A percentile compares a stretch with the other conserved stretches of the same genome.
Conservation (phyloP, 2,329 filamentous ascomycete species). For the Talaromyces sp. region DNA sequence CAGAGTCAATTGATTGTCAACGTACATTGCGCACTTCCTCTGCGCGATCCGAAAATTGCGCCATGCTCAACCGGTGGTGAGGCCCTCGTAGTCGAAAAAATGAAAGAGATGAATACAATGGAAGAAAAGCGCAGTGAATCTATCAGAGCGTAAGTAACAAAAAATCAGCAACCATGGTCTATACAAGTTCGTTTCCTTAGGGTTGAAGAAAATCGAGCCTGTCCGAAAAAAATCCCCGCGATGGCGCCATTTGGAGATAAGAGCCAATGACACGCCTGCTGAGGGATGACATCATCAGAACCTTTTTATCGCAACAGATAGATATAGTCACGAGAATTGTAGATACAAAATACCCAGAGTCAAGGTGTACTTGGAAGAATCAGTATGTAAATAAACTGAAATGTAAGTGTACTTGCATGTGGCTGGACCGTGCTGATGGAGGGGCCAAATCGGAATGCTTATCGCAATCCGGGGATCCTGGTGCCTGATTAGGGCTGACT, state of each 20-base stretch:
- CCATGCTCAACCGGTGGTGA: not conserved
- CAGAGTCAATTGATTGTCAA: constrained; percentile 21
- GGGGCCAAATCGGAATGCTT: constrained; percentile 4
- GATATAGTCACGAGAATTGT: not conserved
- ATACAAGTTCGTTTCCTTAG: too few relatives aligned
- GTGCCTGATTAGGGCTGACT: constrained; percentile 2
- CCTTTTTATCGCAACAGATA: not conserved
- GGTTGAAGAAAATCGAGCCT: not conserved
- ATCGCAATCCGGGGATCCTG: not conserved
- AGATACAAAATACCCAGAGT: not conserved
- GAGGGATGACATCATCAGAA: constrained; percentile 16
- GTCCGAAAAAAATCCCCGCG: constrained; percentile 19
- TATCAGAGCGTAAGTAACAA: not conserved
- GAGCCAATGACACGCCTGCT: constrained; percentile 9
- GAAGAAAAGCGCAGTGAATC: too few relatives aligned
- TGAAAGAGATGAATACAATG: not conserved
- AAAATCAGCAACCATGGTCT: not conserved
- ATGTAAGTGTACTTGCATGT: not conserved
- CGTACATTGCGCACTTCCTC: constrained; percentile 46
- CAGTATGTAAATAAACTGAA: not conserved
- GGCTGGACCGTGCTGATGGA: not conserved
- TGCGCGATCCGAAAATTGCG: constrained; percentile 31
- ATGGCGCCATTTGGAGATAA: constrained; percentile 18
- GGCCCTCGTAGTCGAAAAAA: not conserved
- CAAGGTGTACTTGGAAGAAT: not conserved